Percentiles rank a stretch among this genome's conserved stretches.
Conservation (phyloP, 1,284 basidiomycete genomes). For the Irpex sp. region DNA sequence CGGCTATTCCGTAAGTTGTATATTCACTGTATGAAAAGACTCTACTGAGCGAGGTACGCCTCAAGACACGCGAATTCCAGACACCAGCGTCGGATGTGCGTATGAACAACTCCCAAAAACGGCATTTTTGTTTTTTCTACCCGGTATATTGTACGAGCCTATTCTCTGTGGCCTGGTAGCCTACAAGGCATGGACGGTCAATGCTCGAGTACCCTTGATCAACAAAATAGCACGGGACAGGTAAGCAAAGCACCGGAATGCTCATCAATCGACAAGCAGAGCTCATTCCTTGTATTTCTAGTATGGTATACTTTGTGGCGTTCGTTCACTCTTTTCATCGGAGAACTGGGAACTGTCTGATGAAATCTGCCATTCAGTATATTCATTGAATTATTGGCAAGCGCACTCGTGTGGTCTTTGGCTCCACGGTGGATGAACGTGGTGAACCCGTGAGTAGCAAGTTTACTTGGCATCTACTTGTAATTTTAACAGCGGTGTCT, state of each 20-base stretch:
- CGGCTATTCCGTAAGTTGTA: conserved; percentile 8
- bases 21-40: background rate
- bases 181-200: conserved; percentile 16
- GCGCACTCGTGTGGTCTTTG: conserved; percentile 23
- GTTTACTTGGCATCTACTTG: background rate
- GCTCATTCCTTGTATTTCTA: background rate
- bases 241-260: conserved; percentile 1
- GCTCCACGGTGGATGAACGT: conserved; percentile 20
- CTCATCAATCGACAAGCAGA: background rate
- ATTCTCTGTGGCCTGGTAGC: conserved; percentile 24
- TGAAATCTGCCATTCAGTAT: conserved; percentile 2
- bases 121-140: conserved; percentile 25
- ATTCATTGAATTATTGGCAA: conserved; percentile 18
- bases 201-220: conserved; percentile 4
- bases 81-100: conserved; percentile 24
- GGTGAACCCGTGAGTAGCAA: conserved; percentile 22
- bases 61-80: conserved; percentile 21
- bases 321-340: background rate
- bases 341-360: background rate
- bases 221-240: conserved; percentile 19
- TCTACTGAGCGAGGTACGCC: background rate
- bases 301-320: conserved; percentile 19
- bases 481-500: background rate
- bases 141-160: conserved; percentile 24
- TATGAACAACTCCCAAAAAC: conserved; percentile 19